Evolutionary conservation across 1,139 yeast genomes (phyloP), one percentile per base, ranked within the genome.

Genomic region (Debaryomyces coudertii): DNA sequence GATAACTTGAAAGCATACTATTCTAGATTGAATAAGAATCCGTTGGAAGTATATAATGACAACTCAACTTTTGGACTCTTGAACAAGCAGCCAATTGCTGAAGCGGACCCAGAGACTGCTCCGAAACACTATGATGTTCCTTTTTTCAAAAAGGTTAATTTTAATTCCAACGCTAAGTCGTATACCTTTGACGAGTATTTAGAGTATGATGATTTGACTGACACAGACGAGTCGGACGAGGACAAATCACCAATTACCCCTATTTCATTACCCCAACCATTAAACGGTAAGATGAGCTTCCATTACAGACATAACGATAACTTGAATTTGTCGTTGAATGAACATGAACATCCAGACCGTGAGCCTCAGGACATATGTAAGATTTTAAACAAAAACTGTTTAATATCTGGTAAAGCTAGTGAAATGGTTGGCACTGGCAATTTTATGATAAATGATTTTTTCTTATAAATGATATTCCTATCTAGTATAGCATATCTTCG

Each of bases 391-490:
- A 70, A 73, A 49, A 65, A 77, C 47, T 71, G 79, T 46, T 63
- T 79, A 44, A 61, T 75, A 52, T 65, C 77, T 31, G 83, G 83
- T 46, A 73, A 70, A 54, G 80, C 81, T 44, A 73, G 80, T 50
- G 83, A 79, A 61, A 79, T 79, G 79, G 76, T 79, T 46, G 75
- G 81, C 47, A 68, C 78, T 39, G 79, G 80, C 33, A 71, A 69
- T 48, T 71, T 78, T 52, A 60, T 76, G 52, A 67, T 76, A 55
- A 75, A 76, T 56, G 82, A 78, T 53, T 76, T 77, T 56, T 71
- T 71, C 57, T 68, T 75, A 55, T 74, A 60, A 58, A 47, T 49
- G 29, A 34, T n/a, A 4, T 12, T 40, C 25, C 16, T 29, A 18
- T 42, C 16, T 38, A 25, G 30, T 40, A 38, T 33, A 5, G 36